phyloP scores from a whole-genome alignment of 2,329 filamentous ascomycete genomes.

The Fusarium liriodendri region DNA sequence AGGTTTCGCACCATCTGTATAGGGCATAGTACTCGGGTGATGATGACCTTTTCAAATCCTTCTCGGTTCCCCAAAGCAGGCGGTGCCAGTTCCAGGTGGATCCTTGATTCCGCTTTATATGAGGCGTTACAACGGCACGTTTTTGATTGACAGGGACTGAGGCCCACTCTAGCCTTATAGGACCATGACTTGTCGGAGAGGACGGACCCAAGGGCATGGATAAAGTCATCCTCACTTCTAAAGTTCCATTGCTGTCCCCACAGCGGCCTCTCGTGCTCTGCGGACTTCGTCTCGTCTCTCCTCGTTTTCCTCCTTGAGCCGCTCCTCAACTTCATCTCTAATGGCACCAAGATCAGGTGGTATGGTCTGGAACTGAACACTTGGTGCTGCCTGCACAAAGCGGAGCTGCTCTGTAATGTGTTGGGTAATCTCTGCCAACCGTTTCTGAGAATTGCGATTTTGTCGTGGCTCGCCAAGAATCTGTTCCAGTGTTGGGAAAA shows the following conservation, averaged over 20 bases:
- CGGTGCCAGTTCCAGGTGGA: not conserved
- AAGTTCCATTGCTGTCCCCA: constrained; percentile 68
- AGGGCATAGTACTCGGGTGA: not conserved
- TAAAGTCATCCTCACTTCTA: constrained; percentile 32
- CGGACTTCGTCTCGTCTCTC: constrained; percentile 67
- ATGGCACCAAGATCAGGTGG: constrained; percentile 79
- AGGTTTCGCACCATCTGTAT: constrained; percentile 6
- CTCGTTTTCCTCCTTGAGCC: constrained; percentile 72
- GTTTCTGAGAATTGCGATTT: constrained; percentile 84
- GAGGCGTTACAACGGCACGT: not conserved
- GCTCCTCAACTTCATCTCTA: constrained; percentile 75
- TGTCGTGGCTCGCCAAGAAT: constrained; percentile 74
- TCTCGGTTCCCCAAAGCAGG: not conserved
- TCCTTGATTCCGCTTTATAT: constrained; percentile 11
- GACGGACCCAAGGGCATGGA: not conserved
- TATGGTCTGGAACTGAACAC: constrained; percentile 85
- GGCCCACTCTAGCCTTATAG: constrained; percentile 7
- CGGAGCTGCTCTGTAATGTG: constrained; percentile 86
- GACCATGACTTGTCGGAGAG: not conserved
- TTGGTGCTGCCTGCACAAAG: constrained; percentile 86
- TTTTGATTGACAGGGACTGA: constrained; percentile 12
- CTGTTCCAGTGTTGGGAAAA: constrained; percentile 88
- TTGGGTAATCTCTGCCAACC: constrained; percentile 79
- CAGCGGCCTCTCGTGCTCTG: constrained; percentile 65
- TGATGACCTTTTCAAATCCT: not conserved